A percentile compares a stretch with the other conserved stretches of the same genome.
phyloP scores from a whole-genome alignment of 768 basidiomycete genomes.

The Gautieria morchelliformis region DNA sequence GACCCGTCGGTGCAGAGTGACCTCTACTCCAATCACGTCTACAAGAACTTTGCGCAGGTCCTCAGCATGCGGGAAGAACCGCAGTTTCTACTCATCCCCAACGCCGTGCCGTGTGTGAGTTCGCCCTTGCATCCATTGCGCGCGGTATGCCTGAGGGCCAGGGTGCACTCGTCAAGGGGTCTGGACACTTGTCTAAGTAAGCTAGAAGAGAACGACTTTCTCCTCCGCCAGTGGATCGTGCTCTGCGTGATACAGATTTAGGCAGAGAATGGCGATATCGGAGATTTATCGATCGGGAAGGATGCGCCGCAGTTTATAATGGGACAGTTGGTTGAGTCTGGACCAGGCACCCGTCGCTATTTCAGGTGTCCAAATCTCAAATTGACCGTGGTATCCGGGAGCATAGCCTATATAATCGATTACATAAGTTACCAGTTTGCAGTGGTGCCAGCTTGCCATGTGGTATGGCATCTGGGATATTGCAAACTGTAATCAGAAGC shows the following conservation, averaged over 20 bases:
- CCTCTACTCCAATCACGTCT: conserved; percentile 58
- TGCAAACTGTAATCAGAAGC: no score
- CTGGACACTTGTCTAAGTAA: conserved; percentile 83
- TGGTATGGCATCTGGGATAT: no score
- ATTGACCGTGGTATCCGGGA: no score
- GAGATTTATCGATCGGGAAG: conserved; percentile 68
- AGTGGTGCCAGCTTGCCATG: no score
- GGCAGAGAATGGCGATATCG: conserved; percentile 88
- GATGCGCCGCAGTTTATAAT: conserved; percentile 80
- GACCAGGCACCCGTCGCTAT: conserved; percentile 89
- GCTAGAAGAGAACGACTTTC: conserved; percentile 82
- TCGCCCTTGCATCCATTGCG: conserved; percentile 83
- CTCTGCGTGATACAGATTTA: conserved; percentile 93
- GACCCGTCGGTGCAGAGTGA: conserved; percentile 89
- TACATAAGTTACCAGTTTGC: no score
- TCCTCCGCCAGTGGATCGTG: conserved; percentile 89
- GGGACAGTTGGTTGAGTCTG: conserved; percentile 48
- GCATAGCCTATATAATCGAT: no score
- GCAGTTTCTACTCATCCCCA: conserved; percentile 56
- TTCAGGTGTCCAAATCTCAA: no score
- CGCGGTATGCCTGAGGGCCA: conserved; percentile 88
- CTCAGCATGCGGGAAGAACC: conserved; percentile 59
- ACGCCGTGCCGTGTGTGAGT: conserved; percentile 98
- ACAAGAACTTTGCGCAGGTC: conserved; percentile 78
- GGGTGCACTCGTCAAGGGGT: conserved; percentile 67